Evolutionary conservation across 208 protist species (phyloP), one percentile per base, ranked within the genome.

Genomic region (Crithidia bombi): DNA sequence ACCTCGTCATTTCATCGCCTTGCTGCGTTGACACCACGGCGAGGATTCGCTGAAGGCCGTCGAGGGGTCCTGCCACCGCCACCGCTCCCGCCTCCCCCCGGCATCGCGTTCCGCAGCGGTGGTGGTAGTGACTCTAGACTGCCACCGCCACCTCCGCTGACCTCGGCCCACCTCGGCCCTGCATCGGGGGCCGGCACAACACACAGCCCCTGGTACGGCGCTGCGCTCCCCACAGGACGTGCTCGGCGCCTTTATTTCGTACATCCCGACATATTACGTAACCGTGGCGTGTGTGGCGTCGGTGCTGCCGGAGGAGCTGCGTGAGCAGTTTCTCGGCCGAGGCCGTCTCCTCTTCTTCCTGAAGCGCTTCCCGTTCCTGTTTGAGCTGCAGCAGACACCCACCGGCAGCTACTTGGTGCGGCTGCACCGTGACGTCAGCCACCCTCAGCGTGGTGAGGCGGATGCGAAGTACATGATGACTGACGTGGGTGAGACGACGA

Each of bases 381-480:
- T 96, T 56, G 89, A 96, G 33, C 30, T 96, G 10, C 68, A 74
- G 14, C 10, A 65, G 23, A 51, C 72, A 10, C 76, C 86, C 30
- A 41, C 17, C 14, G 75, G 51, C n/a, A 77, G 81, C 55, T 65
- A 62, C 21, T 77, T 88, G 28, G 89, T 96, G 47, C 81, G 84
- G 15, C 86, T 96, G 49, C 77, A 81, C 55, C 75, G 75, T 9
- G 89, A 92, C 56, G 72, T 92, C 14, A 88, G 68, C 47, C 91
- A 96, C 75, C 91, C 91, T 7, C 75, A 78, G 25, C 75, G 78
- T 21, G 91, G 89, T 28, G 78, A 17, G 17, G 91, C 89, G 28
- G 91, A 96, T 73, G 82, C 82, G 21, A 96, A 94, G 86, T 96
- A 81, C 77, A 77, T 82, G 69, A 85, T 96, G 81, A 90, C 83